phyloP scores from a whole-genome alignment of 139 green algal genomes.

The Tetraselmis striata region DNA sequence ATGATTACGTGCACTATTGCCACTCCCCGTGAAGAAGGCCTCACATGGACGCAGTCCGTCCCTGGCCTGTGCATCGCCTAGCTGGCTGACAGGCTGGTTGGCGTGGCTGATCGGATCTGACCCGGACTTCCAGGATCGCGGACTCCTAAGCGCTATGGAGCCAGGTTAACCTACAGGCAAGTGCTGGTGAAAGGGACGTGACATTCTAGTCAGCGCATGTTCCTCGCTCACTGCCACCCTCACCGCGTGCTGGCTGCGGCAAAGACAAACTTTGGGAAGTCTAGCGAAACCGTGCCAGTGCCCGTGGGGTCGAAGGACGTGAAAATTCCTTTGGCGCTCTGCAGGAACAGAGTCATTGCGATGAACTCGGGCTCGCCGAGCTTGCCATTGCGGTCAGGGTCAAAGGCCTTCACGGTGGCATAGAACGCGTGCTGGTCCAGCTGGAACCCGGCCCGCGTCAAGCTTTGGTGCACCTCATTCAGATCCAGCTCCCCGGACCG shows the following conservation, averaged over 20 bases:
- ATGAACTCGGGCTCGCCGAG: constrained; percentile 53
- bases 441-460: constrained; percentile 27
- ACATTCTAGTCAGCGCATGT: no score
- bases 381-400: constrained; percentile 21
- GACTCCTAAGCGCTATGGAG: no score
- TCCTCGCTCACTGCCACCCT: no score
- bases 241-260: constrained; percentile 19
- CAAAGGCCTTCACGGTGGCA: constrained; percentile 34
- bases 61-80: no score
- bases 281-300: constrained; percentile 31
- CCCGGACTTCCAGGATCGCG: no score
- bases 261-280: constrained; percentile 52
- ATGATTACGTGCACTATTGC: no score
- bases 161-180: no score
- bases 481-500: constrained; percentile 21
- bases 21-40: no score
- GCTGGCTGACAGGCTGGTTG: no score
- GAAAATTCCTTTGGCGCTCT: constrained; percentile 44
- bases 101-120: no score
- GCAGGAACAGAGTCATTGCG: constrained; percentile 57
- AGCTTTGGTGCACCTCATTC: constrained; percentile 20
- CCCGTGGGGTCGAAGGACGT: constrained; percentile 40
- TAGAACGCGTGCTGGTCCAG: constrained; percentile 25
- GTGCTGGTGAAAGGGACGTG: no score
- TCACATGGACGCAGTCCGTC: no score